Conservation (phyloP, 345 rosid species). For the Citrus hindsii region DNA sequence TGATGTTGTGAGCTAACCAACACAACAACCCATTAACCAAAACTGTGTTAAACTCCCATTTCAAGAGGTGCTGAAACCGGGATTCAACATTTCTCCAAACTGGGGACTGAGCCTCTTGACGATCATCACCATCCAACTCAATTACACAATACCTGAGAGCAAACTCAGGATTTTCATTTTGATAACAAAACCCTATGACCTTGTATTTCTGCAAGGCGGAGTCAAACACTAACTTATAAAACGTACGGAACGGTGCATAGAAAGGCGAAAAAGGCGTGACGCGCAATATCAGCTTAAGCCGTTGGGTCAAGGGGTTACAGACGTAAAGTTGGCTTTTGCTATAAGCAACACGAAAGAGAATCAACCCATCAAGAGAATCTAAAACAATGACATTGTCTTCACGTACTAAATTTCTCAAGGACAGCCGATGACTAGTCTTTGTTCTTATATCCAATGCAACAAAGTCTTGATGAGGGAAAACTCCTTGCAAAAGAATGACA, state of each 20-base stretch:
- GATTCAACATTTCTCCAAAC: not conserved
- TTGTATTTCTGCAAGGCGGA: not conserved
- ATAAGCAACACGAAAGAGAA: not conserved
- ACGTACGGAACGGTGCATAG: not conserved
- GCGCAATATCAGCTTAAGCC: not conserved
- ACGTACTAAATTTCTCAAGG: not conserved
- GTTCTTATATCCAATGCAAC: not conserved
- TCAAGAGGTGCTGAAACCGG: not conserved
- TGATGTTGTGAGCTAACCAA: not conserved
- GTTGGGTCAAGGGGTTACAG: not conserved
- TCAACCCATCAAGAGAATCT: conserved; percentile 1
- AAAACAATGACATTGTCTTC: not conserved
- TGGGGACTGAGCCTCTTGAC: not conserved
- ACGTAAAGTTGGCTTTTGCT: not conserved
- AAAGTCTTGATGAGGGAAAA: not conserved
- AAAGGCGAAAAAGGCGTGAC: no score
- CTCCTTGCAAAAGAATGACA: not conserved
- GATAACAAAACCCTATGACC: not conserved
- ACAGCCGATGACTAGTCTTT: not conserved
- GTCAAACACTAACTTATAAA: conserved; percentile 3
- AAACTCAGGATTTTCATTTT: not conserved
- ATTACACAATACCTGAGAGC: not conserved
- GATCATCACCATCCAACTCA: not conserved
- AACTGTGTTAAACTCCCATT: not conserved
- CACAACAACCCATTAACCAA: not conserved